Conservation (phyloP, 306 rosid species). For the Lathyrus oleraceus region DNA sequence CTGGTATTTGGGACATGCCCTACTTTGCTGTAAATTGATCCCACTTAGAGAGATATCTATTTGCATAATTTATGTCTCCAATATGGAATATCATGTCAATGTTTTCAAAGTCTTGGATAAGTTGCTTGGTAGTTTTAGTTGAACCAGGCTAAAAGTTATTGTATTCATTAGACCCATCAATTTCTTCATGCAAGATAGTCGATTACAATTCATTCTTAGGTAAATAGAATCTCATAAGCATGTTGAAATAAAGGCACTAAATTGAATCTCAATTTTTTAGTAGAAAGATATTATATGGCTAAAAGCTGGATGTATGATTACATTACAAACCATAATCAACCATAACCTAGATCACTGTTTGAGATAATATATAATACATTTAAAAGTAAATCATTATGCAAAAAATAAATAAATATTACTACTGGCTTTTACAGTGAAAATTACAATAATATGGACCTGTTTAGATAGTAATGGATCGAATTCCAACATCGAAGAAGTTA, state of each 20-base stretch:
- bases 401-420: not conserved
- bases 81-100: conserved; percentile 79
- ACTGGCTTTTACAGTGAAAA: conserved; percentile 14
- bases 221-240: conserved; percentile 8
- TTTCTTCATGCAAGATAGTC: conserved; percentile 59
- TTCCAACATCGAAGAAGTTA: not conserved
- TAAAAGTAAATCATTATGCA: too few species aligned
- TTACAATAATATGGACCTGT: conserved; percentile 25
- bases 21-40: conserved; percentile 85
- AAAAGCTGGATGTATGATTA: too few species aligned
- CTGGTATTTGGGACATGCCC: conserved; percentile 90
- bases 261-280: not conserved
- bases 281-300: too few species aligned
- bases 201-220: not conserved
- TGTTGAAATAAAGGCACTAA: not conserved
- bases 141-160: conserved; percentile 81
- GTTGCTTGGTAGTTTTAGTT: conserved; percentile 71
- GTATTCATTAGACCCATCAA: conserved; percentile 88
- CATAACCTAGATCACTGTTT: too few species aligned
- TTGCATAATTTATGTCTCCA: conserved; percentile 87
- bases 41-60: conserved; percentile 90
- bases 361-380: too few species aligned
- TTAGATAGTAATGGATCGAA: not conserved
- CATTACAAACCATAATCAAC: not conserved
- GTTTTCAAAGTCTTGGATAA: conserved; percentile 65